These are phyloP conservation scores for Neurospora sp. DNA, from an alignment of 495 filamentous ascomycete genomes.

Conservation along the genomic window DNA sequence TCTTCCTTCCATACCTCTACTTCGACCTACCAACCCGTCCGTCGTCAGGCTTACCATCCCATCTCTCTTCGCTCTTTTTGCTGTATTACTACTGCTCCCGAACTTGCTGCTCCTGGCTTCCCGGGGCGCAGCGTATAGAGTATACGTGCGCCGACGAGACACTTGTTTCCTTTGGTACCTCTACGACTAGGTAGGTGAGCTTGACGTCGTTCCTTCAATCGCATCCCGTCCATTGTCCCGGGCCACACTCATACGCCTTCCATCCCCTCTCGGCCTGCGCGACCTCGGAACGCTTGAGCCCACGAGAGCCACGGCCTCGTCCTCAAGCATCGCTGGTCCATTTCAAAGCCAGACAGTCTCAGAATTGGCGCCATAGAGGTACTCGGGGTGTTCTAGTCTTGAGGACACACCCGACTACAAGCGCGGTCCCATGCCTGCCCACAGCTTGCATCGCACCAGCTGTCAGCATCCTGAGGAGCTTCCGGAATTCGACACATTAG, in stretches of 20 bases:
- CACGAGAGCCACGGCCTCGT: not conserved
- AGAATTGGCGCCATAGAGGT: not conserved
- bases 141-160: constrained; percentile 2
- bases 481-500: not conserved
- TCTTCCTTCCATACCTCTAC: constrained; percentile 12
- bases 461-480: not conserved
- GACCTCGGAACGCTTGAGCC: not conserved
- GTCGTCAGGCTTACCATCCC: constrained; percentile 14
- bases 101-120: constrained; percentile 26
- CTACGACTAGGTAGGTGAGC: not conserved
- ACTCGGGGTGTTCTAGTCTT: not conserved
- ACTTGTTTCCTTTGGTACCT: constrained; percentile 14
- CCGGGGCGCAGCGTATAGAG: constrained; percentile 28
- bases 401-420: not conserved
- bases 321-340: not conserved
- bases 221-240: not conserved
- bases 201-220: not conserved
- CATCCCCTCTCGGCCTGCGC: not conserved
- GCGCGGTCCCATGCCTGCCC: not conserved
- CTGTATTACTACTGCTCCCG: constrained; percentile 17
- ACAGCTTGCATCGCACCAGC: not conserved
- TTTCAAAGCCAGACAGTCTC: not conserved
- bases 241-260: not conserved
- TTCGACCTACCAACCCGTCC: constrained; percentile 9
- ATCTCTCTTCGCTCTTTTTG: constrained; percentile 24